Conservation (phyloP, 2,329 filamentous ascomycete species). For the Colletotrichum tropicicola region DNA sequence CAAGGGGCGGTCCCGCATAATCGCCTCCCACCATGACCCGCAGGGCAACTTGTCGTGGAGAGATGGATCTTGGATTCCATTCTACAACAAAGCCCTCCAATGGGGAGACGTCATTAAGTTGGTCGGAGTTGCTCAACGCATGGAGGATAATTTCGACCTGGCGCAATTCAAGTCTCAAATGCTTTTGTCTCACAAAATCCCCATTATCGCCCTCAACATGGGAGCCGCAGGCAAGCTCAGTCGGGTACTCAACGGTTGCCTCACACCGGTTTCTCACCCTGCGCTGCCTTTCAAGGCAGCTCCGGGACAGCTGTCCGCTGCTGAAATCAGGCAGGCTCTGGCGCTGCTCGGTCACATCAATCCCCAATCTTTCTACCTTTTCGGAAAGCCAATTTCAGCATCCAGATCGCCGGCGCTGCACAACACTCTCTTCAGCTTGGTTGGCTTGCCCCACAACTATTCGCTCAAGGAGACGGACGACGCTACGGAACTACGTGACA, state of each 20-base stretch:
- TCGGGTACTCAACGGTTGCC: conserved; percentile 88
- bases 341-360: conserved; percentile 82
- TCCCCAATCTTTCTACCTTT: conserved; percentile 82
- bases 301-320: conserved; percentile 89
- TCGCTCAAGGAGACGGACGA: conserved; percentile 76
- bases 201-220: conserved; percentile 97
- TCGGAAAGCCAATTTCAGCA: conserved; percentile 83
- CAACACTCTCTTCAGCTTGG: conserved; percentile 80
- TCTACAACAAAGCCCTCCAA: conserved; percentile 89
- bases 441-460: conserved; percentile 89
- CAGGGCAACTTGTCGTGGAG: conserved; percentile 82
- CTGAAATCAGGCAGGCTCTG: conserved; percentile 84
- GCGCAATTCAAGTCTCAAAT: conserved; percentile 84
- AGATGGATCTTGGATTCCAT: conserved; percentile 90
- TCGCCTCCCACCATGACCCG: conserved; percentile 96
- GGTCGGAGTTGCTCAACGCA: conserved; percentile 78
- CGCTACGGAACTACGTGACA: conserved; percentile 65
- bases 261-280: conserved; percentile 94
- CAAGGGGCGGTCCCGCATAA: conserved; percentile 81
- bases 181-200: conserved; percentile 76
- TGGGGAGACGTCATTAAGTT: conserved; percentile 96
- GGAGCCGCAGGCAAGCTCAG: conserved; percentile 86
- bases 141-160: conserved; percentile 89
- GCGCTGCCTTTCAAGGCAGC: conserved; percentile 91
- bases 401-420: conserved; percentile 91